Conservation (phyloP, 441 rosid species). For the Populus tomentosa region DNA sequence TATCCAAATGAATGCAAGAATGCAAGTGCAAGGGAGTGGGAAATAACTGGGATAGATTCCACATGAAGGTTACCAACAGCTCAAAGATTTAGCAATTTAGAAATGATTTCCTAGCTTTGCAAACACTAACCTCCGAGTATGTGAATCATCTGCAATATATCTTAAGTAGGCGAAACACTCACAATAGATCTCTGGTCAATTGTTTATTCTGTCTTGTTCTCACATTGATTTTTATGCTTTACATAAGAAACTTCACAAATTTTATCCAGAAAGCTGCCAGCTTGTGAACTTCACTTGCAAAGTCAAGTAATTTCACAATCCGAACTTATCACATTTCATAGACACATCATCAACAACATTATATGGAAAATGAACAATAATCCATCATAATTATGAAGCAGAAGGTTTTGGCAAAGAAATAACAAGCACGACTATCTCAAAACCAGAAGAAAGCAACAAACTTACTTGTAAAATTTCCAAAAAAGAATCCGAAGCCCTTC, state of each 20-base stretch:
- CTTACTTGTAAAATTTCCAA: conserved; percentile 83
- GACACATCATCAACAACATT: not conserved
- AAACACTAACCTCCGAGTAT: not conserved
- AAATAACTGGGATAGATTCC: not conserved
- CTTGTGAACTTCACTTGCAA: not conserved
- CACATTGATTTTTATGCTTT: not conserved
- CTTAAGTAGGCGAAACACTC: not conserved
- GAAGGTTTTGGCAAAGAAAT: not conserved
- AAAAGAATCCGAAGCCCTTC: conserved; percentile 82
- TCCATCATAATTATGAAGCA: not conserved
- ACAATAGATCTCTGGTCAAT: not conserved
- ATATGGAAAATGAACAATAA: not conserved
- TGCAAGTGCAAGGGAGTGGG: not conserved
- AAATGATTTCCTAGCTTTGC: not conserved
- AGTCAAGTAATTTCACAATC: not conserved
- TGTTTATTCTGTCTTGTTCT: not conserved
- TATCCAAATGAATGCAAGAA: not conserved
- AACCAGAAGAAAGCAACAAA: conserved; percentile 1
- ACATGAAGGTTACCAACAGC: not conserved
- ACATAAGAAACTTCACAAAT: not conserved
- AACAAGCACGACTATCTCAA: not conserved
- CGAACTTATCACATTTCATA: not conserved
- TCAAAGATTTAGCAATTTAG: not conserved
- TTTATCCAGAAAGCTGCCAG: not conserved
- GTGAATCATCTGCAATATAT: not conserved